Base-by-base conservation (phyloP, 140 eudicot species). In the Oenanthe javanica region DNA sequence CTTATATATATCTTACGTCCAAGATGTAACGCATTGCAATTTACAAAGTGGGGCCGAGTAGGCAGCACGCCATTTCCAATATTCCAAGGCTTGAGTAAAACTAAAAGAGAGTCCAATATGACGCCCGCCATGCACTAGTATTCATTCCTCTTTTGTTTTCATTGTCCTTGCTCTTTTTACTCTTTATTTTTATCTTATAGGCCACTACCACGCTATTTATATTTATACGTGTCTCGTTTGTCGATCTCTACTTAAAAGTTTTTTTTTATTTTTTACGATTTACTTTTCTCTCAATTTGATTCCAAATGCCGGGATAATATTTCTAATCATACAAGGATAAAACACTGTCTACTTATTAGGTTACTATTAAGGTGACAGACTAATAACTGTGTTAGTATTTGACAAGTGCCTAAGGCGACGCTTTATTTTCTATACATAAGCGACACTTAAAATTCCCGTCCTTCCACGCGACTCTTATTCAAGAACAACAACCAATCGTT, bases 31-130 rank as follows among this genome's bases (percentile, higher is more conserved):
- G 40, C 70, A 9, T 23, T 63, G 70, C 70, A 63, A 63, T 63
- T 21, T 2, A 63, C 70, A 63, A 63, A 63, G 70, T 63, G 70
- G 70, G 70, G 4, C 70, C 70, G 4, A 23, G 40, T 23, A 3
- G 16, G 70, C 38, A 23, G 70, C 70, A 23, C 70, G 70, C 70
- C 70, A 63, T 63, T 63, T 59, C 12, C 70, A 63, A 23, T 63
- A 63, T 63, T 63, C 70, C 70, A 63, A 63, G 16, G 38, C 15
- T 21, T 6, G 70, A 63, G 70, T 63, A 63, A 63, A 63, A 23
- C 70, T 63, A 63, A 21, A 2, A 63, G 70, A n/a, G 70, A 63
- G 70, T 63, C 70, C 70, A 63, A 63, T 63, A 23, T 63, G 70
- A 6, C 70, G 70, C 70, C 70, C 70, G 70, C 70, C 70, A 63